Evolutionary conservation across 169 alveolate genomes (phyloP), one percentile per base, ranked within the genome.

Genomic region (Plasmodium berghei): DNA sequence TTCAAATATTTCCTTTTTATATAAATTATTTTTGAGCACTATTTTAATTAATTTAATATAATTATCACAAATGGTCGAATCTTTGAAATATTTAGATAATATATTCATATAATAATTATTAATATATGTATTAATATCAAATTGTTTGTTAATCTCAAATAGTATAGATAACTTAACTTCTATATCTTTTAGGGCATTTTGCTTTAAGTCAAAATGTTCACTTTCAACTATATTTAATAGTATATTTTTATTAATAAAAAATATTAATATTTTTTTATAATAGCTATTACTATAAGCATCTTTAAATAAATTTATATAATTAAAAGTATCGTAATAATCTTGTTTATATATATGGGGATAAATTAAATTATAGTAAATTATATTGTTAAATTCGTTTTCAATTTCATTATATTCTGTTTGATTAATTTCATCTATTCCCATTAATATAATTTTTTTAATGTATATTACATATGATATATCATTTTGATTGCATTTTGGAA

Each of bases 1-100:
- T 54, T 80, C 73, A 61, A 66, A 80, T 34, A 80, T 80, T 54
- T 80, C 85, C 62, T 80, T 80, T 56, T 80, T 80, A 61, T 80
- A 80, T 42, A 80, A 54, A 80, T 67, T 80, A 40, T 80, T 72
- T 34, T n/a, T 66, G 20, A 80, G 69, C 5, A 83, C 64, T 28
- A 54, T 18, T 80, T 80, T 66, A 46, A 80, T 80, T 28, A 80
- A 72, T 67, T 67, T 48, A 66, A 80, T 66, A 45, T 45, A 67
- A 55, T 80, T 66, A n/a, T 64, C 85, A 18, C 67, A 80, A 42
- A 80, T 42, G 55, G 22, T 26, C 40, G 9, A 64, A 34, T 66
- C 55, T 54, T 67, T 62, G 26, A 80, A 55, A 80, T 66, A 67
- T 45, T n/a, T 42, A 45, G 24, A 66, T 52, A 80, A 22, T 10